Evolutionary conservation across 1,284 basidiomycete species (phyloP), one percentile per base, ranked within the genome.

Genomic region (Pascua guehoae): DNA sequence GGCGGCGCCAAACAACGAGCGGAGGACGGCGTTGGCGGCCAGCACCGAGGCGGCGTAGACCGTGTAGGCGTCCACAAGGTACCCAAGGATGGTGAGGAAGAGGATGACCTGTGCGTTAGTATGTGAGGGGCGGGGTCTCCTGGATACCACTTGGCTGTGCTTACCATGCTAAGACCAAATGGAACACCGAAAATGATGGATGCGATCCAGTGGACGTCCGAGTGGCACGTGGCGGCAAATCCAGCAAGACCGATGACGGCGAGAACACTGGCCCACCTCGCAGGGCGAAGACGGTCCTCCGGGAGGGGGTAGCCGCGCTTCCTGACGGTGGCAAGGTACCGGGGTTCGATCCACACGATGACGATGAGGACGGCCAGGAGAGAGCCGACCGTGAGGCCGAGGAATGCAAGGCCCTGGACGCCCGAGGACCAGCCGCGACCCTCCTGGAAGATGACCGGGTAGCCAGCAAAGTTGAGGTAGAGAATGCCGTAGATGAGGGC

Each of bases 1-100:
- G 4, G 82, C 78, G 1, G 83, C 84, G 16, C 85, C 88, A 60
- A 86, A 82, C 2, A 82, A 75, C 3, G 84, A 86, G 57, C 88
- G 84, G 17, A 88, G 71, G 47, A 89, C 82, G 17, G 87, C 83
- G 44, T 86, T 87, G 54, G 86, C 83, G 2, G 87, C 86, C 38
- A 86, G 80, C 11, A 85, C 85, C 54, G 83, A 84, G 0, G 86
- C 85, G 18, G 64, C 57, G 68, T 76, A 69, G 60, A 66, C 69
- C 32, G 79, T 79, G 72, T 86, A 86, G 5, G 81, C 76, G 64
- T 85, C 85, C 80, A 86, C 84, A 57, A 86, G 77, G 74, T 86
- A 86, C 12, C 83, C 82, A 38, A 81, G 81, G 17, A 83, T 71
- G 39, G 81, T 80, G 58, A 84, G 81, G 71, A 86, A 80, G 60